Evolutionary conservation across 805 yeast species (phyloP).

Genomic region (Helenozyma baotianmanensis): DNA sequence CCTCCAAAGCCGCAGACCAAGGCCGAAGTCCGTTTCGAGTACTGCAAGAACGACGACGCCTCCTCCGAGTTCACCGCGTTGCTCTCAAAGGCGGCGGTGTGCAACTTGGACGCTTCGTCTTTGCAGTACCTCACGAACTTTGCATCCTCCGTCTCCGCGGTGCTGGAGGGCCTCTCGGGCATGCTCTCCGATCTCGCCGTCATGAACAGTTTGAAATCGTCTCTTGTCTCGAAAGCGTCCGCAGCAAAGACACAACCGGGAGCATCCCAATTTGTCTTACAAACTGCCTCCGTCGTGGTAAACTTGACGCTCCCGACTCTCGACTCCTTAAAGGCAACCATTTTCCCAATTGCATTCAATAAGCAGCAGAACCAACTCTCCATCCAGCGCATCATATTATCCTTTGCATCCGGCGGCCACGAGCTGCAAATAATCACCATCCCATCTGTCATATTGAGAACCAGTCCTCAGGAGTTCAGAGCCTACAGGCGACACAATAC

Average conservation of each 20-base stretch:
- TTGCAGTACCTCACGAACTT: conserved; percentile 26
- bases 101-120: conserved; percentile 18
- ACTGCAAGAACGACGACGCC: conserved; percentile 16
- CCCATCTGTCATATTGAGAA: conserved; percentile 21
- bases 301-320: conserved; percentile 17
- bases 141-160: conserved; percentile 19
- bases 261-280: conserved; percentile 28
- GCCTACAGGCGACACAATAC: conserved; percentile 12
- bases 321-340: conserved; percentile 18
- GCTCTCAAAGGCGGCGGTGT: conserved; percentile 38
- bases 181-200: not conserved
- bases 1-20: conserved; percentile 12
- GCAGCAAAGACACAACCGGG: not conserved
- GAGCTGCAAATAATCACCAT: conserved; percentile 18
- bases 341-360: conserved; percentile 44
- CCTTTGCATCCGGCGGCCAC: not conserved
- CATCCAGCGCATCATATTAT: conserved; percentile 25
- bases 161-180: conserved; percentile 16
- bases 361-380: conserved; percentile 27
- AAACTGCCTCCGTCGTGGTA: conserved; percentile 35
- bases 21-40: conserved; percentile 53
- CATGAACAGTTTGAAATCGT: not conserved
- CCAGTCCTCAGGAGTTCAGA: conserved; percentile 23
- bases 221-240: too few relatives aligned
- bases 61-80: conserved; percentile 35